phyloP scores from a whole-genome alignment of 805 yeast genomes.

The Ogataea thermomethanolica region DNA sequence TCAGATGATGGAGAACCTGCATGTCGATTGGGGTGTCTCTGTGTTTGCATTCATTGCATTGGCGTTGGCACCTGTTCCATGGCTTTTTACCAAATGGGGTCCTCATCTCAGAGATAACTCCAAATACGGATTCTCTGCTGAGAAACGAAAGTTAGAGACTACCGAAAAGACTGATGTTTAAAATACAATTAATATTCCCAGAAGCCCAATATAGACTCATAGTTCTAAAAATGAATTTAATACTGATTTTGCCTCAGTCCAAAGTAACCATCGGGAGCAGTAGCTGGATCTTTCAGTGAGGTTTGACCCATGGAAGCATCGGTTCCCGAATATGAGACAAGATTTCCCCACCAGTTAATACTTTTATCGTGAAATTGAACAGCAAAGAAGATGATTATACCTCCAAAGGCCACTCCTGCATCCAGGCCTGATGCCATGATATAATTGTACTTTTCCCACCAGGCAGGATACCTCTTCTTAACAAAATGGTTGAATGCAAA shows the following conservation, averaged over 20 bases:
- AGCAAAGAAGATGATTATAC: constrained; percentile 53
- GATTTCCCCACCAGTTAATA: constrained; percentile 68
- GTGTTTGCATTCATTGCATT: constrained; percentile 62
- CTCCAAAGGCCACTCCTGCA: constrained; percentile 63
- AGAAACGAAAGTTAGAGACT: constrained; percentile 20
- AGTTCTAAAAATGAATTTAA: background rate
- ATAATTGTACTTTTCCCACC: constrained; percentile 80
- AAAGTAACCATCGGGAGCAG: constrained; percentile 11
- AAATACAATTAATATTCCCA: background rate
- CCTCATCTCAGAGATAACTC: constrained; percentile 52
- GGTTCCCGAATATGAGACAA: constrained; percentile 27
- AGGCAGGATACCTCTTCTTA: constrained; percentile 50
- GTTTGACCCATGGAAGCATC: constrained; percentile 16
- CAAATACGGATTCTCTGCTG: constrained; percentile 56
- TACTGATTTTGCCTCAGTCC: constrained; percentile 6
- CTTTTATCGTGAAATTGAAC: constrained; percentile 37
- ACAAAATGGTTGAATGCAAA: constrained; percentile 49
- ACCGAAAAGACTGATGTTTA: constrained; percentile 3
- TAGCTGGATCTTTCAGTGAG: constrained; percentile 4
- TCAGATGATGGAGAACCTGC: constrained; percentile 74
- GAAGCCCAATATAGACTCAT: background rate
- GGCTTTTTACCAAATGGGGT: constrained; percentile 62
- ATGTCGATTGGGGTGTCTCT: constrained; percentile 78
- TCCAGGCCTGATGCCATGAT: constrained; percentile 63
- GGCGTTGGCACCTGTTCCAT: constrained; percentile 72